Evolutionary conservation across 306 rosid species (phyloP).

Genomic region (Lathyrus tuberosus): DNA sequence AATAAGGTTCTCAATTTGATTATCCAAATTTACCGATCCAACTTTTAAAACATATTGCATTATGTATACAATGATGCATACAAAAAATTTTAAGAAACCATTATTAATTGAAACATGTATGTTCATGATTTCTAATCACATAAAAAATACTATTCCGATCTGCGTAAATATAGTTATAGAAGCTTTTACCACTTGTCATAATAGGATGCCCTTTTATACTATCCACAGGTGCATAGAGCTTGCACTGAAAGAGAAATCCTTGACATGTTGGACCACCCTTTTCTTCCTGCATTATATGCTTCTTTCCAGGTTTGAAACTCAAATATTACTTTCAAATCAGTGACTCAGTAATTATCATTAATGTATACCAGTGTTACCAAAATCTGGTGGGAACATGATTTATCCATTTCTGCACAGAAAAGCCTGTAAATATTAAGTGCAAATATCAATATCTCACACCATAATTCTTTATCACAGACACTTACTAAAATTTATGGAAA

Average conservation of each 20-base stretch:
- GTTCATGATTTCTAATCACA: background rate
- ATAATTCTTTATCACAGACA: background rate
- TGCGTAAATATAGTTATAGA: conserved; percentile 19
- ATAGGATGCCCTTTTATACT: conserved; percentile 29
- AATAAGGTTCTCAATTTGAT: conserved; percentile 68
- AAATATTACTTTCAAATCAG: conserved; percentile 10
- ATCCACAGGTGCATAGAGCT: conserved; percentile 90
- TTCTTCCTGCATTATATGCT: conserved; percentile 92
- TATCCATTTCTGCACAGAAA: too few relatives aligned
- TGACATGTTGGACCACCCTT: conserved; percentile 97
- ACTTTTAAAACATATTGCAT: background rate
- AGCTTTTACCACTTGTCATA: conserved; percentile 13
- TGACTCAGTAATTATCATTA: background rate
- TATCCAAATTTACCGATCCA: background rate
- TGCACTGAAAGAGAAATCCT: conserved; percentile 97
- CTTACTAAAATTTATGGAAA: conserved; percentile 3
- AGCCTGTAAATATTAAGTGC: too few relatives aligned
- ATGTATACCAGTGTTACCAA: background rate
- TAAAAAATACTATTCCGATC: background rate
- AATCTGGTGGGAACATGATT: too few relatives aligned
- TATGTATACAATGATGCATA: background rate
- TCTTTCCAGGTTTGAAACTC: conserved; percentile 84
- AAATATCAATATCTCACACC: conserved; percentile 1
- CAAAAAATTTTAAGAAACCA: background rate
- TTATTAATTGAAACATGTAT: background rate